phyloP scores from a whole-genome alignment of 1,284 basidiomycete genomes.

The Malassezia psittaci region DNA sequence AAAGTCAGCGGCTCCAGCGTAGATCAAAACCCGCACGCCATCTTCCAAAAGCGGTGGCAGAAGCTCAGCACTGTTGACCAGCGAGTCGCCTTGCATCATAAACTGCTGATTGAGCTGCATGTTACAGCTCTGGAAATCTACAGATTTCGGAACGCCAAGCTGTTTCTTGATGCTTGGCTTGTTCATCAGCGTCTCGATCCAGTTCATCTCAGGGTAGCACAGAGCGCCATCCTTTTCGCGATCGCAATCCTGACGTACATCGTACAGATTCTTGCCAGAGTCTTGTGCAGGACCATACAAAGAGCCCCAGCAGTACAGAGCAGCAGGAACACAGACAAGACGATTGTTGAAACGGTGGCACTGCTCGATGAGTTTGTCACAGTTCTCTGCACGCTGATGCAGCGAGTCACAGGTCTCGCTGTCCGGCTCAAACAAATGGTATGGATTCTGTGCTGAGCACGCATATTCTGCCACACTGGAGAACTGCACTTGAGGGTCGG shows the following conservation, averaged over 20 bases:
- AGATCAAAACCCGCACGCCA: conserved; percentile 67
- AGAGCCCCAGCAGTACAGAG: conserved; percentile 50
- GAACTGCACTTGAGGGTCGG: conserved; percentile 47
- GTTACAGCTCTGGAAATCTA: conserved; percentile 56
- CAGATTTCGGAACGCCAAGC: conserved; percentile 59
- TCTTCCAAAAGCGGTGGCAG: conserved; percentile 65
- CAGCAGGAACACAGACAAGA: conserved; percentile 54
- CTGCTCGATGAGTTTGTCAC: conserved; percentile 55
- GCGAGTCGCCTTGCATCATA: conserved; percentile 63
- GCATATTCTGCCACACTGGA: conserved; percentile 63
- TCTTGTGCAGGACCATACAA: conserved; percentile 53
- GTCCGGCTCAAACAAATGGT: conserved; percentile 61
- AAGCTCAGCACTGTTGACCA: conserved; percentile 65
- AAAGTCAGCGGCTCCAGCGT: conserved; percentile 75
- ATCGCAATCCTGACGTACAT: conserved; percentile 68
- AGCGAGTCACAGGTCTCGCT: conserved; percentile 60
- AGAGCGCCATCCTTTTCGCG: conserved; percentile 57
- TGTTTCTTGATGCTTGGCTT: conserved; percentile 59
- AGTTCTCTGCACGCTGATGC: conserved; percentile 59
- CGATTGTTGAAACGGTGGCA: conserved; percentile 44
- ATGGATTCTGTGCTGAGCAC: conserved; percentile 53
- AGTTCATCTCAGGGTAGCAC: conserved; percentile 58
- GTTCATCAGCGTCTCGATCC: conserved; percentile 43
- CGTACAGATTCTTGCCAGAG: conserved; percentile 57
- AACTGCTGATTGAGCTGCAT: conserved; percentile 59